phyloP scores from a whole-genome alignment of 192 early-diverging fungal species.

The Backusella sp. region DNA sequence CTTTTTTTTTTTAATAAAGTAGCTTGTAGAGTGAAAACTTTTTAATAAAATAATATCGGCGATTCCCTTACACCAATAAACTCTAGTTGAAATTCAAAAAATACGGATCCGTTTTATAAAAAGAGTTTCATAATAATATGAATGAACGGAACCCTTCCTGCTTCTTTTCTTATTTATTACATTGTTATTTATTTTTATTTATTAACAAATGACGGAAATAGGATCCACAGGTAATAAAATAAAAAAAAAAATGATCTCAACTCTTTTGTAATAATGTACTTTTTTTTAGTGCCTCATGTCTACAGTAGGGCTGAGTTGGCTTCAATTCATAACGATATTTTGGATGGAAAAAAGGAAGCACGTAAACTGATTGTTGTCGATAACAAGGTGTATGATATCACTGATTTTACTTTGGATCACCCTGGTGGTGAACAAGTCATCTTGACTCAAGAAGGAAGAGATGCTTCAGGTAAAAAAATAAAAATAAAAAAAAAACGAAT shows the following conservation, averaged over 20 bases:
- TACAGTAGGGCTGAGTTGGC: constrained; percentile 22
- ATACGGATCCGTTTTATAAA: not conserved
- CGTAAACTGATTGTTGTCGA: constrained; percentile 66
- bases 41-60: not conserved
- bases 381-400: constrained; percentile 79
- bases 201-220: not conserved
- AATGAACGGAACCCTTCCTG: not conserved
- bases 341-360: constrained; percentile 33
- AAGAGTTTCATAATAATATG: not conserved
- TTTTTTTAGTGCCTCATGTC: constrained; percentile 14
- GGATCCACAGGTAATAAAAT: not conserved
- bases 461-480: constrained; percentile 54
- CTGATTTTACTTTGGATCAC: constrained; percentile 70
- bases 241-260: not conserved
- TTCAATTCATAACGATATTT: constrained; percentile 6
- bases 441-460: constrained; percentile 75
- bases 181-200: not conserved
- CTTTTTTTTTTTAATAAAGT: not conserved
- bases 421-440: constrained; percentile 74
- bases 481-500: not conserved
- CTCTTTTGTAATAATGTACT: not conserved
- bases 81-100: not conserved
- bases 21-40: not conserved
- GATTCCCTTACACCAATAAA: not conserved
- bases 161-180: not conserved